Conservation (phyloP, 352 stramenopile species). For the Peronospora farinosa region DNA sequence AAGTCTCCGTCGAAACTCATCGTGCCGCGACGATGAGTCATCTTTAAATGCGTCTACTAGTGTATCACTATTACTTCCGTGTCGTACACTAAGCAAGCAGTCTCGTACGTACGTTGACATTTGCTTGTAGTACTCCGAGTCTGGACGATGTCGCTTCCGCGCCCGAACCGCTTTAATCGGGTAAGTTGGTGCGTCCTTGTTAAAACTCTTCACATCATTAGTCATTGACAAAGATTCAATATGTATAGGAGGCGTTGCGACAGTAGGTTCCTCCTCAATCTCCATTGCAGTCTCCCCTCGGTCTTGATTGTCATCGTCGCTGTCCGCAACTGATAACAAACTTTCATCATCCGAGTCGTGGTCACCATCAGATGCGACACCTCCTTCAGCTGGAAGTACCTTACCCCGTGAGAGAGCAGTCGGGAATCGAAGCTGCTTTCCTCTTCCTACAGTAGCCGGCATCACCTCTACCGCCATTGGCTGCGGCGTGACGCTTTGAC, state of each 20-base stretch:
- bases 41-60: constrained; percentile 45
- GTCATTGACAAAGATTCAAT: constrained; percentile 8
- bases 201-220: constrained; percentile 16
- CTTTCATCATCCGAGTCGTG: constrained; percentile 63
- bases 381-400: constrained; percentile 41
- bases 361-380: constrained; percentile 34
- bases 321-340: constrained; percentile 59
- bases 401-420: constrained; percentile 66
- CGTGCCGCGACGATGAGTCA: constrained; percentile 36
- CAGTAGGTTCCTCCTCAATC: constrained; percentile 25
- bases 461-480: constrained; percentile 59
- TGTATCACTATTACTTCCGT: constrained; percentile 27
- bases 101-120: constrained; percentile 83
- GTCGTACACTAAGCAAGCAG: constrained; percentile 74
- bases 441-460: constrained; percentile 56
- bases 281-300: constrained; percentile 19
- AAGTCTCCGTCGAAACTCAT: constrained; percentile 69
- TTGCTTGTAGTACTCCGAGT: constrained; percentile 76
- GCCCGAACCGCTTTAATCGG: constrained; percentile 69
- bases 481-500: constrained; percentile 13
- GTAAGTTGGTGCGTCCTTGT: constrained; percentile 29
- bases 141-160: constrained; percentile 73
- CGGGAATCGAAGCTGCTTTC: constrained; percentile 77
- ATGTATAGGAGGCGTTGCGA: constrained; percentile 9
- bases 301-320: constrained; percentile 57